These are phyloP conservation scores for Candida boleticola DNA, from an alignment of 805 yeast species.

Conservation along the genomic window DNA sequence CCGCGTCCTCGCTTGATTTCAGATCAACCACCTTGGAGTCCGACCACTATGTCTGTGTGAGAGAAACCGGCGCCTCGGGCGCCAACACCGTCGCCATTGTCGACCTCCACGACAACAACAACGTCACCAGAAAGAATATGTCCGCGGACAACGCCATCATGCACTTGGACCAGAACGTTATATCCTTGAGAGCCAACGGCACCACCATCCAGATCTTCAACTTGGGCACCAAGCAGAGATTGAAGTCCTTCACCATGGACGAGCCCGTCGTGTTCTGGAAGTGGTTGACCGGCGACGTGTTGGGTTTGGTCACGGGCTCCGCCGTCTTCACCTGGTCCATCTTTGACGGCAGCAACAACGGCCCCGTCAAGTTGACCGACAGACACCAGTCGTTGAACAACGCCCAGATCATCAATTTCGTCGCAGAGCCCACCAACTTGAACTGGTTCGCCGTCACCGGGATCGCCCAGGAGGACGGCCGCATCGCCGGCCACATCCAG, in stretches of 20 bases:
- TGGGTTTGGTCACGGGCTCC: slow-evolving; percentile 83
- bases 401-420: slow-evolving; percentile 88
- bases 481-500: slow-evolving; percentile 96
- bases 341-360: slow-evolving; percentile 70
- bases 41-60: slow-evolving; percentile 81
- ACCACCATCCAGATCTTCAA: slow-evolving; percentile 94
- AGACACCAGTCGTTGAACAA: slow-evolving; percentile 78
- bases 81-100: slow-evolving; percentile 88
- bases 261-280: slow-evolving; percentile 95
- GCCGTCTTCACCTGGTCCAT: slow-evolving; percentile 79
- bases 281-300: slow-evolving; percentile 72
- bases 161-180: slow-evolving; percentile 88
- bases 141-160: slow-evolving; percentile 96
- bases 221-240: slow-evolving; percentile 79
- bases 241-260: slow-evolving; percentile 80
- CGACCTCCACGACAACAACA: slow-evolving; percentile 75
- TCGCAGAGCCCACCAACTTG: slow-evolving; percentile 63
- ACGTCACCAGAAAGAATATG: slow-evolving; percentile 87
- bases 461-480: slow-evolving; percentile 88
- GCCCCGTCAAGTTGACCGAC: slow-evolving; percentile 79
- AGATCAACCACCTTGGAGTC: slow-evolving; percentile 93
- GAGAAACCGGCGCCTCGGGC: slow-evolving; percentile 61
- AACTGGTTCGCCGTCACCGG: slow-evolving; percentile 97
- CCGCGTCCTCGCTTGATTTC: slow-evolving; percentile 81
- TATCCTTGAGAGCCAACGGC: slow-evolving; percentile 93